These are phyloP conservation scores for Solanum acaule DNA, from an alignment of 257 asterid genomes.

Conservation along the genomic window DNA sequence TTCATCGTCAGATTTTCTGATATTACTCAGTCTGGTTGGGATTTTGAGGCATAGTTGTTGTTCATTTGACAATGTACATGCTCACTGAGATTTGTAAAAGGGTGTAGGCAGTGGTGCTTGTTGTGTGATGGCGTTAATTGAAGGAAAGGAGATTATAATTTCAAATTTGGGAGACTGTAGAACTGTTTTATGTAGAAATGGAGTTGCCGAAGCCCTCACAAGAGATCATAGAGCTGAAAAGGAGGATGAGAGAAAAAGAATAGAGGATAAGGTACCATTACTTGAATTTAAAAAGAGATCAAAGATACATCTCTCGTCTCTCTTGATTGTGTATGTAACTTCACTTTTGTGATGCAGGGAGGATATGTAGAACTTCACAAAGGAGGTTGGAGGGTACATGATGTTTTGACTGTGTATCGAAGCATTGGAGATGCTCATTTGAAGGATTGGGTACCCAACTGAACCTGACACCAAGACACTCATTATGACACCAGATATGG, in stretches of 20 bases:
- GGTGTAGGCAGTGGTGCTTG: constrained; percentile 71
- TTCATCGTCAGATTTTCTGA: too few relatives aligned
- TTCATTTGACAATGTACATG: not conserved
- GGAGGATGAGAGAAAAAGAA: constrained; percentile 62
- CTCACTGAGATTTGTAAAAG: constrained; percentile 14
- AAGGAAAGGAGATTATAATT: constrained; percentile 51
- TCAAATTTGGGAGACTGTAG: constrained; percentile 77
- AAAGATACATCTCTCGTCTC: not conserved
- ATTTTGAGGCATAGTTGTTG: not conserved
- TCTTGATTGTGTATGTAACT: not conserved
- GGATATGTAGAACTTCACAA: constrained; percentile 75
- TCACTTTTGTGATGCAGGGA: constrained; percentile 29
- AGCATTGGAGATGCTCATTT: constrained; percentile 89
- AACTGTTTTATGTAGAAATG: constrained; percentile 43
- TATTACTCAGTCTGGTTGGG: not conserved
- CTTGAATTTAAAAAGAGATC: not conserved
- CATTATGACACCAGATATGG: too few relatives aligned
- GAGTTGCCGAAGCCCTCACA: constrained; percentile 62
- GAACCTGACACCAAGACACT: constrained; percentile 53
- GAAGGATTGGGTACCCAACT: constrained; percentile 74
- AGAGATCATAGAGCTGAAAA: constrained; percentile 63
- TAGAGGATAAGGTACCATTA: constrained; percentile 51
- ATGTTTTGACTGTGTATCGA: constrained; percentile 66
- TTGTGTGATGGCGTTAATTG: constrained; percentile 72
- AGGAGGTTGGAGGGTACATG: constrained; percentile 88